A percentile compares a stretch with the other conserved stretches of the same genome.
Evolutionary conservation across 1,284 basidiomycete genomes (phyloP).

Genomic region (Bondarzewia mesenterica): DNA sequence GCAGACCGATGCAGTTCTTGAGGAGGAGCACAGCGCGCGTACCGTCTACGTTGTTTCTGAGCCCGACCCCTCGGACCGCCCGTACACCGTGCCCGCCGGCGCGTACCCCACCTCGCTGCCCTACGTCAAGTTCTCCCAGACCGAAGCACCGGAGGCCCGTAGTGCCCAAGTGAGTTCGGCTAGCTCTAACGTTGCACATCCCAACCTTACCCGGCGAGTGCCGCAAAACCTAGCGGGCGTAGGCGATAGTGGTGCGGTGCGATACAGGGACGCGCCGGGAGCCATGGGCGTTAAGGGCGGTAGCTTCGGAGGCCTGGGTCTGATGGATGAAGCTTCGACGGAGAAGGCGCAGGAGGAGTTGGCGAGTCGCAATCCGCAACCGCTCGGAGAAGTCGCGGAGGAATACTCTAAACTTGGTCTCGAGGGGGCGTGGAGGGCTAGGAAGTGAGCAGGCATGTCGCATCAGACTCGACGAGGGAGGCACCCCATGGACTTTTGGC

Average conservation of each 20-base stretch:
- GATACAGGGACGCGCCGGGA: constrained; percentile 34
- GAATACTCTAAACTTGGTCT: constrained; percentile 37
- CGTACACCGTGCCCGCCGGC: constrained; percentile 58
- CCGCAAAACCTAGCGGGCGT: constrained; percentile 35
- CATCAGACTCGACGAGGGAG: not conserved
- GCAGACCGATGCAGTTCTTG: constrained; percentile 42
- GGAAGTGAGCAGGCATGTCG: constrained; percentile 22
- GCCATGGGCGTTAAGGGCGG: constrained; percentile 34
- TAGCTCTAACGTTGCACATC: constrained; percentile 33
- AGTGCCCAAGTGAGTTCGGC: constrained; percentile 33
- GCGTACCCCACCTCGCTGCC: constrained; percentile 53
- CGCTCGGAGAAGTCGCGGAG: constrained; percentile 32
- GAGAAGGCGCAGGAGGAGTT: constrained; percentile 23
- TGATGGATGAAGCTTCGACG: constrained; percentile 28
- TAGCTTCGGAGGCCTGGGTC: constrained; percentile 34
- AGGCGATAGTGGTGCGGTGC: constrained; percentile 37
- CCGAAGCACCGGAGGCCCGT: constrained; percentile 26
- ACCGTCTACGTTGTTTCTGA: constrained; percentile 58
- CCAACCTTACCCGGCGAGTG: constrained; percentile 31
- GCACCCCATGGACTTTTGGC: not conserved
- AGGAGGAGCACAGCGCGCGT: constrained; percentile 39
- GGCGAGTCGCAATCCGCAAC: constrained; percentile 36
- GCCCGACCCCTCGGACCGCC: constrained; percentile 47
- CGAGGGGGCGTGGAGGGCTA: constrained; percentile 36
- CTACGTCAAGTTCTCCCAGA: constrained; percentile 36